Conservation (phyloP, 768 basidiomycete genomes). For the Macrolepiota dolichaula region DNA sequence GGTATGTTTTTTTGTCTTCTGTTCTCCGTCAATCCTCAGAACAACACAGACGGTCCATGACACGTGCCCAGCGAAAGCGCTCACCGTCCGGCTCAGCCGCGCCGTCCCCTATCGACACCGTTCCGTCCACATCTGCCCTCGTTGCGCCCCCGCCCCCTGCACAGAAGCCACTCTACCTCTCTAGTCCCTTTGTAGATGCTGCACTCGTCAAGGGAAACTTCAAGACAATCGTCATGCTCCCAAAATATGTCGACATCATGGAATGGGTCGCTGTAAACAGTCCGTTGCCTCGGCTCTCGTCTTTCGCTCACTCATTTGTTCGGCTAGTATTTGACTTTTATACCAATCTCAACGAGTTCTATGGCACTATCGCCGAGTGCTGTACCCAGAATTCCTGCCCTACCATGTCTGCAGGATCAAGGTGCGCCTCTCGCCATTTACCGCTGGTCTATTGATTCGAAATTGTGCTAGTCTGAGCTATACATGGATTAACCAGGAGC, state of each 20-base stretch:
- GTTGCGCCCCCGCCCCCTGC: neutral
- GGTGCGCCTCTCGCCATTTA: constrained; percentile 45
- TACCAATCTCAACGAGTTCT: constrained; percentile 95
- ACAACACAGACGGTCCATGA: constrained; percentile 6
- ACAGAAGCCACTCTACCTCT: constrained; percentile 69
- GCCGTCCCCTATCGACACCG: constrained; percentile 1
- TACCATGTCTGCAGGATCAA: constrained; percentile 88
- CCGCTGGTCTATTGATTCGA: neutral
- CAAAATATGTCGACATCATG: constrained; percentile 97
- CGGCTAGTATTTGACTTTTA: constrained; percentile 97
- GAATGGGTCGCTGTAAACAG: constrained; percentile 87
- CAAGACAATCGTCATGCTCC: constrained; percentile 94
- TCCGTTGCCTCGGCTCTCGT: constrained; percentile 35
- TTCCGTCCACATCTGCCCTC: neutral
- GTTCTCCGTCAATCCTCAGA: neutral
- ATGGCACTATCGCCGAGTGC: constrained; percentile 91
- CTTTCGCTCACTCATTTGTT: neutral
- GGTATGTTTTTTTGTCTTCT: neutral
- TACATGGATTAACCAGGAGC: constrained; percentile 90
- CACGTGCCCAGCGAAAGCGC: constrained; percentile 3
- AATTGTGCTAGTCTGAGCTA: constrained; percentile 70
- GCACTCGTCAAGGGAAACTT: constrained; percentile 97
- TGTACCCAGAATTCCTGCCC: constrained; percentile 89
- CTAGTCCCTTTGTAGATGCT: constrained; percentile 95
- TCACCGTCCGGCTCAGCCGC: neutral